These are phyloP conservation scores for Pythium brachiatum DNA, from an alignment of 352 stramenopile species.

Conservation along the genomic window DNA sequence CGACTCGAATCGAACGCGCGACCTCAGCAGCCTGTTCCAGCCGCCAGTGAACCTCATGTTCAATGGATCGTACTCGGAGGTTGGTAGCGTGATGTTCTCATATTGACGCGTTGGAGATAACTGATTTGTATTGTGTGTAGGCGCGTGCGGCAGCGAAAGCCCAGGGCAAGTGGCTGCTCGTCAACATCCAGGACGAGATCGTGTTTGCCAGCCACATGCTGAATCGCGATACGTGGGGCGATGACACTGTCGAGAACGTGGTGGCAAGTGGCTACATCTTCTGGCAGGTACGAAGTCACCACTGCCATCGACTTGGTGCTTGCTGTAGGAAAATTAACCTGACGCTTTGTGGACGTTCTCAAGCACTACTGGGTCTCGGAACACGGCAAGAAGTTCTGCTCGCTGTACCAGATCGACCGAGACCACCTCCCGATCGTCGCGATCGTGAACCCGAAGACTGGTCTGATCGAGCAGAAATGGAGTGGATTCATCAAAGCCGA, in stretches of 20 bases:
- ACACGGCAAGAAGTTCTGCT: constrained; percentile 81
- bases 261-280: constrained; percentile 94
- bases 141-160: constrained; percentile 79
- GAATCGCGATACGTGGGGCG: constrained; percentile 94
- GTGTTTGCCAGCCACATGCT: constrained; percentile 95
- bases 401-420: constrained; percentile 74
- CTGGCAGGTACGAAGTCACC: constrained; percentile 76
- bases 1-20: constrained; percentile 30
- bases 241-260: constrained; percentile 94
- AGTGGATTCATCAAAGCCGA: constrained; percentile 66
- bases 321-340: not conserved
- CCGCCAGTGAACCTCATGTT: constrained; percentile 76
- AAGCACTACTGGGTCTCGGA: constrained; percentile 79
- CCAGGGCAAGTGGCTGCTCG: constrained; percentile 90
- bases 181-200: constrained; percentile 94
- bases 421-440: constrained; percentile 63
- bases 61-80: constrained; percentile 72
- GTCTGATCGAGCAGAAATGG: constrained; percentile 66
- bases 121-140: constrained; percentile 19
- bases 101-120: not conserved
- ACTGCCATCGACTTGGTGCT: not conserved
- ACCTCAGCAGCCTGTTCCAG: constrained; percentile 72
- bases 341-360: not conserved
- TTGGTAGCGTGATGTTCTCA: constrained; percentile 16
- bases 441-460: constrained; percentile 77